phyloP scores from a whole-genome alignment of 2,329 filamentous ascomycete genomes.

The Ceratocystis albifundus region DNA sequence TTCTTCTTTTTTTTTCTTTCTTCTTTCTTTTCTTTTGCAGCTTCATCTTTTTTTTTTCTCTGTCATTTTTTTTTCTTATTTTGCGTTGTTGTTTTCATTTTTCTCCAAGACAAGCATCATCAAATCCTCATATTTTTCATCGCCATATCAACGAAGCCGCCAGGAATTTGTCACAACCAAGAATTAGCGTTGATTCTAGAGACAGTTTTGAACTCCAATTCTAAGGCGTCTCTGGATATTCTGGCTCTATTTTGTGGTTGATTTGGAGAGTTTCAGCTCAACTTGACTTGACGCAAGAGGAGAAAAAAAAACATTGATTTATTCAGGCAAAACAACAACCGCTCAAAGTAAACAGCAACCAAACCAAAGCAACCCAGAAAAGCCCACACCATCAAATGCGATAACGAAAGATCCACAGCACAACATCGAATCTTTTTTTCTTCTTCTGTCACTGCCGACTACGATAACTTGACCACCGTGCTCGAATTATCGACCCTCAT shows the following conservation, averaged over 20 bases:
- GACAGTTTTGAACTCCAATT: not conserved
- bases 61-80: not conserved
- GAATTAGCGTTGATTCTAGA: not conserved
- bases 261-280: not conserved
- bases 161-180: not conserved
- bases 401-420: slow-evolving; percentile 9
- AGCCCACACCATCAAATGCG: not conserved
- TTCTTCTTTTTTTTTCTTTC: not conserved
- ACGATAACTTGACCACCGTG: not conserved
- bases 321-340: slow-evolving; percentile 7
- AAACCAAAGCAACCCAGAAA: not conserved
- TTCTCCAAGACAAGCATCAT: slow-evolving; percentile 11
- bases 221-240: not conserved
- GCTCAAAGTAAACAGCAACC: slow-evolving; percentile 6
- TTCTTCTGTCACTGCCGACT: not conserved
- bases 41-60: slow-evolving; percentile 8
- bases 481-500: not conserved
- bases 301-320: slow-evolving; percentile 11
- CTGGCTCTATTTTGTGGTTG: not conserved
- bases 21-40: not conserved
- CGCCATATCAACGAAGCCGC: slow-evolving; percentile 7
- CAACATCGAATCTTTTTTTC: slow-evolving; percentile 1
- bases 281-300: not conserved
- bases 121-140: slow-evolving; percentile 11
- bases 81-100: slow-evolving; percentile 7